Evolutionary conservation across 192 early-diverging fungal species (phyloP), one percentile per base, ranked within the genome.

Genomic region (Paraglomus occultum): DNA sequence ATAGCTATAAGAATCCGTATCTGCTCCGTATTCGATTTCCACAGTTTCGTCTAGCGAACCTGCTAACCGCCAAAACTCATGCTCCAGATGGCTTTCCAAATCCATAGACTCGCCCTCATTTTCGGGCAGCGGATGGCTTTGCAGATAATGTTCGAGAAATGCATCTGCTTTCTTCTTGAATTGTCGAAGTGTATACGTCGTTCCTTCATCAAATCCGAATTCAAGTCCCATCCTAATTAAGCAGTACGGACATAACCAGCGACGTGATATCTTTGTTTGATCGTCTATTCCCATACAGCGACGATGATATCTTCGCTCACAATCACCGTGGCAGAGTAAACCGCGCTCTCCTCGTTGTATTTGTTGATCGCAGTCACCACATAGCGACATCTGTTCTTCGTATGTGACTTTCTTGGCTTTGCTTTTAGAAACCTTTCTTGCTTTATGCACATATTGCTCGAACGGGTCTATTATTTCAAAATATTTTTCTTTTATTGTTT

Each of bases 11-110:
- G 92, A 89, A 73, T 97, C 94, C 63, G 96, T 74, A 72, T 99
- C 96, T 2, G 96, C 96, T 12, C 96, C 96, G 68, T 99, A 99
- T 77, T 96, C 94, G 0, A 99, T 94, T 67, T 95, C 90, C 4
- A 94, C 89, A 47, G 90, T 88, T 69, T 95, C 91, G 67, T 91
- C 91, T 1, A 92, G 88, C 55, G 89, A 89, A 48, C 92, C 89
- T 0, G 94, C 90, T 44, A 97, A 80, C 45, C 92, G 76, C 96
- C 95, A 99, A 74, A 99, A 99, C 77, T 96, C 95, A 11, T 82
- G 69, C 76, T 99, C 96, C 17, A 90, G 85, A 23, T 89, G 87
- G 50, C 90, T 85, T 71, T 98, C 96, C 0, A 87, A 77, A 31
- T 31, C 31, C 31, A 31, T 31, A 31, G 31, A 31, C 1, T 31